Base-by-base conservation (phyloP, 202 grass and related monocot genomes). In the Carex sylvatica region DNA sequence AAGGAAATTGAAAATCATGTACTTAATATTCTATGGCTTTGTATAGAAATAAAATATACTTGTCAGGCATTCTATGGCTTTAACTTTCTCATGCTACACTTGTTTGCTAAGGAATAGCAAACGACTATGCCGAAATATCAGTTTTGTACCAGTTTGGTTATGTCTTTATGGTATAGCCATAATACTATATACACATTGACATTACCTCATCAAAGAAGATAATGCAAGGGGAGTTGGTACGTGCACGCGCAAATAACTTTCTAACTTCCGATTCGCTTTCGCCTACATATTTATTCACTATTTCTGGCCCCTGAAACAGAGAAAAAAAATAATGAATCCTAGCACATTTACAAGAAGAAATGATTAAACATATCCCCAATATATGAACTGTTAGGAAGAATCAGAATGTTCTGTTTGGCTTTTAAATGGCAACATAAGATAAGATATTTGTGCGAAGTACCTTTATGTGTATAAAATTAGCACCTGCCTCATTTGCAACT, bases 381-480 rank as follows among this genome's bases (percentile, higher is more conserved):
- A 77, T 19, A 77, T 56, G 49, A 36, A 77, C 28, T 36, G 28
- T n/a, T 30, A 58, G 26, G 3, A 40, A 58, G 52, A n/a, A 77
- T 9, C 56, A n/a, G 28, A 77, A 77, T 36, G 49, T 33, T 19
- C 7, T 59, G 14, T 16, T 12, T 2, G 8, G 28, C 26, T 20
- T 59, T 58, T 58, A 58, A 36, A n/a, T 77, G 26, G 5, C 8
- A 77, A 36, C 59, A 58, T 11, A 11, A 70, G 16, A 70, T 55
- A 56, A 1, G 38, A 40, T 40, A 40, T 40, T 55, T 75, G 47
- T 22, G 24, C 30, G 28, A 10, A n/a, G 14, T 76, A 98, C 92
- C 92, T 98, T 93, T 62, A 95, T 93, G 76, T 98, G 91, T 81
- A 98, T 95, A 89, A 98, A 98, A 84, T 83, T 98, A 78, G 91